Percentiles rank a stretch among this genome's conserved stretches.
Conservation (phyloP, 148 eudicot genomes). For the Persicaria maculosa region DNA sequence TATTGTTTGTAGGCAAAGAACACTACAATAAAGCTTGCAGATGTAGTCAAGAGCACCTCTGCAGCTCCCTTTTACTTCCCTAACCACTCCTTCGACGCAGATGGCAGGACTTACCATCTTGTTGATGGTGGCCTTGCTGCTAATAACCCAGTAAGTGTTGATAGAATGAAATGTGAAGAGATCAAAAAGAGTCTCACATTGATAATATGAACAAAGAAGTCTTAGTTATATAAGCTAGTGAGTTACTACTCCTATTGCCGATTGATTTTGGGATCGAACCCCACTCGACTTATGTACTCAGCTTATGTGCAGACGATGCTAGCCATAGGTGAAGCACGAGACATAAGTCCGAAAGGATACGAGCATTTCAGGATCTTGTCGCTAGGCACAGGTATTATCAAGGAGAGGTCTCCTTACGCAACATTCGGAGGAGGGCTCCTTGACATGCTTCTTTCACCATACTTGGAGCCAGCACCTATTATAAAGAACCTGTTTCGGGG, state of each 20-base stretch:
- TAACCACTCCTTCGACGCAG: constrained; percentile 8
- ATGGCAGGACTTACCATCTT: background rate
- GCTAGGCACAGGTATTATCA: background rate
- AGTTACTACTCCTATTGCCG: too few species aligned
- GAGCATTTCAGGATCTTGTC: constrained; percentile 9
- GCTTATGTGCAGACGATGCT: background rate
- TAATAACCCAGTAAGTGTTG: constrained; percentile 13
- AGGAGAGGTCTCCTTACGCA: background rate
- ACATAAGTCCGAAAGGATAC: background rate
- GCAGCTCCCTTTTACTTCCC: constrained; percentile 18
- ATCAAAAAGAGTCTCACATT: too few species aligned
- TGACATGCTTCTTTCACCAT: background rate
- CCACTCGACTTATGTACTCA: too few species aligned
- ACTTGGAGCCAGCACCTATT: background rate
- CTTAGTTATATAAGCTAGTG: too few species aligned
- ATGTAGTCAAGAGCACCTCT: constrained; percentile 13
- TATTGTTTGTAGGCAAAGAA: background rate
- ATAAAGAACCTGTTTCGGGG: constrained; percentile 6
- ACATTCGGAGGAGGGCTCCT: constrained; percentile 8
- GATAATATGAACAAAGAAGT: too few species aligned
- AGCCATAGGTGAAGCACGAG: constrained; percentile 5
- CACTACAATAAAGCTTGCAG: background rate
- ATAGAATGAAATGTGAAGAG: too few species aligned
- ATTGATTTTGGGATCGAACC: too few species aligned
- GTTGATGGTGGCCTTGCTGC: constrained; percentile 16